Evolutionary conservation across 2,329 filamentous ascomycete species (phyloP), one percentile per base, ranked within the genome.

Genomic region (Didymosphaeria variabile): DNA sequence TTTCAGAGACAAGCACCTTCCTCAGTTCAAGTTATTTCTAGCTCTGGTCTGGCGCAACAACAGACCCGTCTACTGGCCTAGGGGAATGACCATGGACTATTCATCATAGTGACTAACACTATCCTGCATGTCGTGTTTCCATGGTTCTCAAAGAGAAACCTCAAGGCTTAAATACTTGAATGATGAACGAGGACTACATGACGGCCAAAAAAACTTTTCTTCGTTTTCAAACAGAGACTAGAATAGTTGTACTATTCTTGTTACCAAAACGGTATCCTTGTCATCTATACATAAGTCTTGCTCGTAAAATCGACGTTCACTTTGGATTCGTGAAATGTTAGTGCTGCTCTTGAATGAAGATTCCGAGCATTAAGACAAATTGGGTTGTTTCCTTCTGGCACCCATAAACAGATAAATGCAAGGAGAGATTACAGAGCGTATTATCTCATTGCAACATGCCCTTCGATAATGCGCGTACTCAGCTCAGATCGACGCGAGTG

Each of bases 11-110:
- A 40, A 57, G 50, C 13, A 15, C 23, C 23, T 57, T 31, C 15
- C 29, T 58, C 38, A n/a, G 15, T 21, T n/a, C 8, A 17, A 45
- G 12, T 36, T 31, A 32, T 57, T 8, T 32, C 36, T 36, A n/a
- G 17, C 47, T 21, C 23, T 45, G 49, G 50, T 52, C 54, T 49
- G 58, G 59, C 58, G 57, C 46, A 53, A 59, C 53, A 29, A 32
- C 5, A 38, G 5, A 49, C 36, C 8, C 19, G 17, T 45, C 36
- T 47, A 31, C 12, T 26, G 9, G 45, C 15, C 45, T 3, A 47
- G 23, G 21, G 15, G 21, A 4, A 26, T 6, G 5, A 17, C 36
- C 36, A 17, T 38, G 36, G 36, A 38, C 36, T 15, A 17, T 5
- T 1, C n/a, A 13, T 13, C 34, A 36, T 13, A 13, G 36, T 17